These are phyloP conservation scores for Thalassia testudinum DNA, from an alignment of 116 monocot genomes.

Conservation along the genomic window DNA sequence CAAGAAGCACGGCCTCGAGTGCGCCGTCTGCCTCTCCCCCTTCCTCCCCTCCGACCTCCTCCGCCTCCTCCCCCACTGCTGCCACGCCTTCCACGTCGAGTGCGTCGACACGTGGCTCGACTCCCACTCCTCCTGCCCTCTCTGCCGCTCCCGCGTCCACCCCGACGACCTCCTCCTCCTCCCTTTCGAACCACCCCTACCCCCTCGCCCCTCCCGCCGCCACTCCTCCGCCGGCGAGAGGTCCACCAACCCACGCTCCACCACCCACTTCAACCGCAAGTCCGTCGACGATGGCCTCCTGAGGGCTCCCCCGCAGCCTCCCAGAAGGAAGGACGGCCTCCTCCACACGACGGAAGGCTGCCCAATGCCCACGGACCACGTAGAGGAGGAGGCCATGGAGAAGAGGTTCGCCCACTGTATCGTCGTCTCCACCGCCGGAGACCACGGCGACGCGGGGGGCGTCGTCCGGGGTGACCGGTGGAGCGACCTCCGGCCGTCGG, in stretches of 20 bases:
- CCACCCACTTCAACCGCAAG: conserved; percentile 4
- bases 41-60: conserved; percentile 61
- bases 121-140: conserved; percentile 80
- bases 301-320: conserved; percentile 2
- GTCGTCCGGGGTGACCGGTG: conserved; percentile 26
- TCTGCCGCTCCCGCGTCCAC: conserved; percentile 64
- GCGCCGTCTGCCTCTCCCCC: conserved; percentile 67
- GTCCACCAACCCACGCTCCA: conserved; percentile 6
- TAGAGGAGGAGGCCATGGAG: conserved; percentile 20
- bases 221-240: conserved; percentile 70
- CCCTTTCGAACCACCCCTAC: conserved; percentile 5
- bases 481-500: conserved; percentile 68
- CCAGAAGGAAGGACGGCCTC: conserved; percentile 39
- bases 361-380: neutral
- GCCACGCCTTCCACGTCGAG: conserved; percentile 61
- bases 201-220: conserved; percentile 6
- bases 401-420: conserved; percentile 55
- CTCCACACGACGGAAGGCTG: conserved; percentile 11
- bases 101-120: conserved; percentile 94
- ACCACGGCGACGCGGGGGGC: neutral
- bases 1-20: conserved; percentile 35
- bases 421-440: conserved; percentile 22
- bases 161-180: conserved; percentile 74
- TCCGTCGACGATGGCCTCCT: conserved; percentile 11
- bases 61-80: conserved; percentile 75